Conservation (phyloP, 2,329 filamentous ascomycete species). For the Rosellinia necatrix region DNA sequence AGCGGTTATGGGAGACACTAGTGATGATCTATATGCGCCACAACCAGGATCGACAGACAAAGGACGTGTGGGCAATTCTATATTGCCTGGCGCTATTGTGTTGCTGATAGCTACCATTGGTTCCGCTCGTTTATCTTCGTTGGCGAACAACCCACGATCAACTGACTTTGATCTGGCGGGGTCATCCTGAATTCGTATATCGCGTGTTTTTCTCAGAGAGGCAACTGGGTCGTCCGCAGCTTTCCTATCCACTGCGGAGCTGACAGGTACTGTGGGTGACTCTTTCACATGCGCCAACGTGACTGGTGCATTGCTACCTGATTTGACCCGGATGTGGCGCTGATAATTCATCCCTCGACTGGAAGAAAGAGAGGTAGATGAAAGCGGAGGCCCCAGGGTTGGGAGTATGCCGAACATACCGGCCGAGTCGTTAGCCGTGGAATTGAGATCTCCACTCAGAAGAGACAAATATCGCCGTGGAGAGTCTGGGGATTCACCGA, state of each 20-base stretch:
- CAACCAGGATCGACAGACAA: conserved; percentile 52
- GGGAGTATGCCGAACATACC: conserved; percentile 46
- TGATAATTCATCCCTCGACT: conserved; percentile 40
- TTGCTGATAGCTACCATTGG: conserved; percentile 68
- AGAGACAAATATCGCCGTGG: conserved; percentile 47
- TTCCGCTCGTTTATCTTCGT: conserved; percentile 65
- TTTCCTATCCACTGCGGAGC: conserved; percentile 44
- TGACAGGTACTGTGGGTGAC: conserved; percentile 43
- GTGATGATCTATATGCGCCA: conserved; percentile 31
- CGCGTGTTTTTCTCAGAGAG: conserved; percentile 49
- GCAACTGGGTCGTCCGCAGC: conserved; percentile 49
- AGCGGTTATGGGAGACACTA: conserved; percentile 45
- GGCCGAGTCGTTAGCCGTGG: conserved; percentile 41
- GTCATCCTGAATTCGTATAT: conserved; percentile 49
- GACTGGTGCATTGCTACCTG: conserved; percentile 51
- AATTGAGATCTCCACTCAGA: conserved; percentile 44
- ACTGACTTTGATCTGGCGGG: conserved; percentile 63
- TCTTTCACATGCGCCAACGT: conserved; percentile 46
- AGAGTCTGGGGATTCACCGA: conserved; percentile 39
- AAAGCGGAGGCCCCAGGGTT: conserved; percentile 39
- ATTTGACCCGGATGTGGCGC: conserved; percentile 51
- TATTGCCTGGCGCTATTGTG: conserved; percentile 64
- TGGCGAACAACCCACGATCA: conserved; percentile 64
- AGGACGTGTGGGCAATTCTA: conserved; percentile 53
- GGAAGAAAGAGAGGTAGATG: conserved; percentile 39